These are phyloP conservation scores for Stipa capillata DNA, from an alignment of 176 grass and related monocot genomes.

Conservation along the genomic window DNA sequence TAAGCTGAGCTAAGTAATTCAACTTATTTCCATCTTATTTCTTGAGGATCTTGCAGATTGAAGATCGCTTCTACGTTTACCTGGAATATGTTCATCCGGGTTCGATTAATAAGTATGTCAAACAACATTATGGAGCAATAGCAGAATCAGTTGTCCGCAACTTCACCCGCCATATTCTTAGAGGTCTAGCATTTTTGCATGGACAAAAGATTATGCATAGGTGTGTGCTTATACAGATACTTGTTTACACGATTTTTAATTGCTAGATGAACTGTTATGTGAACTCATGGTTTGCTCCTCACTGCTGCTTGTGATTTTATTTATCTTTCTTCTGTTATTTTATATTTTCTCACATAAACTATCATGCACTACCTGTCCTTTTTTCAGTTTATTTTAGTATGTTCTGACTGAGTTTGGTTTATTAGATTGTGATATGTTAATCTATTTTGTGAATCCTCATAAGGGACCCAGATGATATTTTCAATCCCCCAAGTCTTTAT, in stretches of 20 bases:
- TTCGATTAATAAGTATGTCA: constrained; percentile 94
- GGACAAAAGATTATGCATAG: constrained; percentile 78
- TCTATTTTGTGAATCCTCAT: neutral
- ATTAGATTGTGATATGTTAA: neutral
- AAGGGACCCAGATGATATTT: neutral
- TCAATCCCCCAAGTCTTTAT: neutral
- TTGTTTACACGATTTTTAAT: constrained; percentile 6
- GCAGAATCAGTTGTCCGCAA: constrained; percentile 88
- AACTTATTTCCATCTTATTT: constrained; percentile 8
- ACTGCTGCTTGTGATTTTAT: neutral
- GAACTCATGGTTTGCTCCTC: neutral
- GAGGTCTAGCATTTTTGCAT: constrained; percentile 76
- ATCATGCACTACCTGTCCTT: neutral
- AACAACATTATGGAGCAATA: constrained; percentile 80
- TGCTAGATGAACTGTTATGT: constrained; percentile 8
- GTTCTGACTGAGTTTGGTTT: neutral
- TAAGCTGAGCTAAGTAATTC: neutral
- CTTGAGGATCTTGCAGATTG: constrained; percentile 31
- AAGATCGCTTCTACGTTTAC: constrained; percentile 92
- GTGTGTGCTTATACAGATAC: constrained; percentile 16
- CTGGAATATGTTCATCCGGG: constrained; percentile 97
- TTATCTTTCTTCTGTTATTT: constrained; percentile 6
- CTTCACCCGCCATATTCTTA: constrained; percentile 99
- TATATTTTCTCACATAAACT: constrained; percentile 9
- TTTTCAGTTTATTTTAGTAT: neutral